Evolutionary conservation across 192 early-diverging fungal species (phyloP).

Genomic region (Gamsiella multidivaricata): DNA sequence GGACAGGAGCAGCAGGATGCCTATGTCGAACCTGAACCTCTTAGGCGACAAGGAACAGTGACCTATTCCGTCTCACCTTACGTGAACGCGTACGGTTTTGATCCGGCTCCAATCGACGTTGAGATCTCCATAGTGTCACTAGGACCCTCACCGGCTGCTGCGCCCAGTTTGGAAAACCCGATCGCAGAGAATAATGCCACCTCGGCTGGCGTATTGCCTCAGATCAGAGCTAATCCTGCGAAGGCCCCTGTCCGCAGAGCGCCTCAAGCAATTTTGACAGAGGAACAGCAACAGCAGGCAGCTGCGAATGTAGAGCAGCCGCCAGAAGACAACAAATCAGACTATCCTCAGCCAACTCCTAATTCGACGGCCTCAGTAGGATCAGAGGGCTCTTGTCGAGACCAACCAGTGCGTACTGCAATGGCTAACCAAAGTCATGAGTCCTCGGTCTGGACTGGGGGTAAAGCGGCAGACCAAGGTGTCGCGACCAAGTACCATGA

Average conservation of each 20-base stretch:
- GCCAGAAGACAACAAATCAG: too few relatives aligned
- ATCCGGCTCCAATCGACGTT: neutral
- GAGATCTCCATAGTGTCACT: neutral
- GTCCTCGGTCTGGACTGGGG: too few relatives aligned
- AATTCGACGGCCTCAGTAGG: too few relatives aligned
- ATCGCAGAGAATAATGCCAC: constrained; percentile 10
- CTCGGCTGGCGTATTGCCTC: constrained; percentile 23
- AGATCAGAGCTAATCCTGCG: constrained; percentile 45
- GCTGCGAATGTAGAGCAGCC: neutral
- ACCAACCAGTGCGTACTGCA: neutral
- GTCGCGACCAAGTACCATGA: too few relatives aligned
- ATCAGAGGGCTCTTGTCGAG: neutral
- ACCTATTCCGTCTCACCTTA: constrained; percentile 26
- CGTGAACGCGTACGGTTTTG: constrained; percentile 23
- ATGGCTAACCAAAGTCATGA: too few relatives aligned
- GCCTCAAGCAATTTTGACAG: constrained; percentile 35
- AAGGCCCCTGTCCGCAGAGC: constrained; percentile 20
- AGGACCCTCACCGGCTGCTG: neutral
- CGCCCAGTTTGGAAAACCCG: neutral
- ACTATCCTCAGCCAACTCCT: too few relatives aligned
- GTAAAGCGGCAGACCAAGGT: too few relatives aligned
- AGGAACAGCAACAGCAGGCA: constrained; percentile 13
- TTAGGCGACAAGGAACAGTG: constrained; percentile 4
- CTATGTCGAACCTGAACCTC: constrained; percentile 12
- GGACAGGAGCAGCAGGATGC: constrained; percentile 9